Percentiles rank a stretch among this genome's conserved stretches.
Evolutionary conservation across 495 filamentous ascomycete species (phyloP).

Genomic region (Pyrenopolyporus hunteri): DNA sequence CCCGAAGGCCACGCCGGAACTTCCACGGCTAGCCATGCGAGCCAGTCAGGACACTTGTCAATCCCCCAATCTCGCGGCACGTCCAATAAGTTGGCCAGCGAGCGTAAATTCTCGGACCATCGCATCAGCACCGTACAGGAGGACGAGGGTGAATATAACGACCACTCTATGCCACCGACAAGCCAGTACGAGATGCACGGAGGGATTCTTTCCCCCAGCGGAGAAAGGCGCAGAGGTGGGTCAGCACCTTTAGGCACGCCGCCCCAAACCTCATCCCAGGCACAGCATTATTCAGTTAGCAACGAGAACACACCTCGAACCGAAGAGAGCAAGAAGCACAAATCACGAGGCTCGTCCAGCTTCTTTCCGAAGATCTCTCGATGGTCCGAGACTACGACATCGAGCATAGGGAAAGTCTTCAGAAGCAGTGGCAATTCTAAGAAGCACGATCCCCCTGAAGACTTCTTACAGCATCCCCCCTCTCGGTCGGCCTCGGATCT

Average conservation of each 20-base stretch:
- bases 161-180: conserved; percentile 52
- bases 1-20: conserved; percentile 82
- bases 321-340: conserved; percentile 86
- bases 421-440: conserved; percentile 55
- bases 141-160: conserved; percentile 72
- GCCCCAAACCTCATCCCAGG: conserved; percentile 57
- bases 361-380: conserved; percentile 91
- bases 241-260: conserved; percentile 76
- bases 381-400: conserved; percentile 96
- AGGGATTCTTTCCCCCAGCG: conserved; percentile 56
- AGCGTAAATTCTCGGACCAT: conserved; percentile 71
- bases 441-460: conserved; percentile 52
- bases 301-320: conserved; percentile 77
- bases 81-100: conserved; percentile 63
- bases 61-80: conserved; percentile 66
- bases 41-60: conserved; percentile 79
- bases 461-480: conserved; percentile 47
- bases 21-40: conserved; percentile 68
- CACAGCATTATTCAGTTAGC: conserved; percentile 53
- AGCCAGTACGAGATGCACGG: conserved; percentile 57
- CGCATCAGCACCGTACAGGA: conserved; percentile 90
- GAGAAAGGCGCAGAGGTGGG: conserved; percentile 59
- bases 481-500: conserved; percentile 78
- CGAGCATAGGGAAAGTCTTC: conserved; percentile 60
- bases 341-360: conserved; percentile 85